phyloP scores from a whole-genome alignment of 2,329 filamentous ascomycete genomes.

The Clarireedia homoeocarpa region DNA sequence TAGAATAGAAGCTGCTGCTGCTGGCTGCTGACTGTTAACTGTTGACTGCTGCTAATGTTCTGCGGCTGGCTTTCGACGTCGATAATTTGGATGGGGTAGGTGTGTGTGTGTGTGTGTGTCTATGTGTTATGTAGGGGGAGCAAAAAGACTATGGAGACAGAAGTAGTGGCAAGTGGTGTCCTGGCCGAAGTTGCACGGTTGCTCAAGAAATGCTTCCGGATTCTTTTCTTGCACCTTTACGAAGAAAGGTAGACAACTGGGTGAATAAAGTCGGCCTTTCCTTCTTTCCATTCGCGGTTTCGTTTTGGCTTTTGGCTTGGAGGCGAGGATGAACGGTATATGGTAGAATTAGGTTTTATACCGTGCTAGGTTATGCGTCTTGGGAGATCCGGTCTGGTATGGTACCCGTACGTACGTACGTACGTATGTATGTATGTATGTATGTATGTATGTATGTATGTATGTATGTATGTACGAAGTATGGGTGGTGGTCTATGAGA shows the following conservation, averaged over 20 bases:
- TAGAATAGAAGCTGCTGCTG: neutral
- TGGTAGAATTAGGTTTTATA: neutral
- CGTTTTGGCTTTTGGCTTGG: neutral
- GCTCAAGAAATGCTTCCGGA: neutral
- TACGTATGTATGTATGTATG: too few relatives aligned
- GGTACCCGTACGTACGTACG: too few relatives aligned
- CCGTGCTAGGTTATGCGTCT: neutral
- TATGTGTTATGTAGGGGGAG: too few relatives aligned
- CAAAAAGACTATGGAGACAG: neutral
- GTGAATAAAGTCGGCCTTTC: neutral
- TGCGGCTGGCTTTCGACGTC: neutral
- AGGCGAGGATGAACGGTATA: neutral
- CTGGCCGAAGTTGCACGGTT: too few relatives aligned
- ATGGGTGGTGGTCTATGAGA: too few relatives aligned
- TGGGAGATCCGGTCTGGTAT: neutral
- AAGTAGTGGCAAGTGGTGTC: neutral
- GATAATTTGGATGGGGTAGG: neutral
- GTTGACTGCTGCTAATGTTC: neutral
- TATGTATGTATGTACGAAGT: too few relatives aligned
- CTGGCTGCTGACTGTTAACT: too few relatives aligned
- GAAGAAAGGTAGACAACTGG: neutral
- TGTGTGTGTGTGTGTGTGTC: too few relatives aligned
- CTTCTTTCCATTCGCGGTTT: neutral
- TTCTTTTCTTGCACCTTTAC: constrained; percentile 2
- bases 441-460: too few relatives aligned